These are phyloP conservation scores for Puccinia triticina DNA, from an alignment of 1,284 basidiomycete genomes.

Conservation along the genomic window DNA sequence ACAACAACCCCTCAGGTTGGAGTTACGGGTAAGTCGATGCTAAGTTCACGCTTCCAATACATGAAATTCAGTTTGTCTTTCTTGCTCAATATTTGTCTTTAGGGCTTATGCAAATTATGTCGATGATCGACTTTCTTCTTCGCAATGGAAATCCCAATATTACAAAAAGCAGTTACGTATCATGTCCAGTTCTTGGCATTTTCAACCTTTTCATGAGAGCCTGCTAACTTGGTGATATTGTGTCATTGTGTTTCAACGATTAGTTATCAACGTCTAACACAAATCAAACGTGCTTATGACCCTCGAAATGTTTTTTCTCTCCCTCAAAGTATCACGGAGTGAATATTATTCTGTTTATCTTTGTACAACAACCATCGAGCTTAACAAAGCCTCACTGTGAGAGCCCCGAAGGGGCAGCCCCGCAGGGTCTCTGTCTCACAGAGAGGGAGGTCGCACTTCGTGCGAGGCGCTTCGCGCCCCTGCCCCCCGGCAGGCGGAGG, in stretches of 20 bases:
- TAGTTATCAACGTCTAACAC: conserved; percentile 23
- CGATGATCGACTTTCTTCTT: conserved; percentile 32
- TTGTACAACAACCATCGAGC: too few relatives aligned
- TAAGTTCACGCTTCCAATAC: too few relatives aligned
- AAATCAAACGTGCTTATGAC: conserved; percentile 38
- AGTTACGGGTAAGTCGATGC: conserved; percentile 22
- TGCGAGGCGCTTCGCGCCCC: too few relatives aligned
- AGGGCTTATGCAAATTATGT: conserved; percentile 48
- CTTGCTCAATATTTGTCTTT: neutral
- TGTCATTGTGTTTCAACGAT: neutral
- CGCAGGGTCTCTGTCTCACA: too few relatives aligned
- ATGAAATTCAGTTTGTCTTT: neutral
- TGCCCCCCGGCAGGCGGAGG: too few relatives aligned
- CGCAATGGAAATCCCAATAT: conserved; percentile 32
- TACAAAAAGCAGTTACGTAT: conserved; percentile 36
- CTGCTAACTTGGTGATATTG: too few relatives aligned
- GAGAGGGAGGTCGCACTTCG: too few relatives aligned
- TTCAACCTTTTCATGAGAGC: neutral
- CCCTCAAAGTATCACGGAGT: conserved; percentile 25
- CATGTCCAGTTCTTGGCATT: neutral
- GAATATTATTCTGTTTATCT: neutral
- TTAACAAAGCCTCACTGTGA: too few relatives aligned
- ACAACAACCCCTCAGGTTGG: conserved; percentile 35
- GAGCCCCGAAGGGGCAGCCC: too few relatives aligned
- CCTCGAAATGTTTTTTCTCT: conserved; percentile 30